A percentile compares a stretch with the other conserved stretches of the same genome.
Conservation (phyloP, 257 asterid genomes). For the Mentha longifolia region DNA sequence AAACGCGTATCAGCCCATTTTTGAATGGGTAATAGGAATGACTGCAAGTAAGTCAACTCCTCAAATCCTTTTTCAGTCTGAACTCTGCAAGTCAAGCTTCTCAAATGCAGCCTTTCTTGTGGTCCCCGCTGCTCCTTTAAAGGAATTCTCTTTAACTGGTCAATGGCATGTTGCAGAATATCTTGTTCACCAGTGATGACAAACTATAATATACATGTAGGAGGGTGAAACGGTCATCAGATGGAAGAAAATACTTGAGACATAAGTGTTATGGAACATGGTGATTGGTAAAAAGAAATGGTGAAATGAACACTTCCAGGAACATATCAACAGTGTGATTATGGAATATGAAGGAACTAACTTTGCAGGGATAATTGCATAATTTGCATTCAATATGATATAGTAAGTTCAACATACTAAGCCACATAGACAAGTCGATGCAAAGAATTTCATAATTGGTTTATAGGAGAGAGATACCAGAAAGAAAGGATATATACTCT, state of each 20-base stretch:
- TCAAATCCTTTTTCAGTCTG: conserved; percentile 69
- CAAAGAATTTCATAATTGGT: too few relatives aligned
- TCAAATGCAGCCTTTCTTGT: conserved; percentile 90
- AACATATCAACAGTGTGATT: conserved; percentile 3
- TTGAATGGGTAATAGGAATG: conserved; percentile 80
- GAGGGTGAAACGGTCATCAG: too few relatives aligned
- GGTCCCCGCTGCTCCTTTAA: conserved; percentile 95
- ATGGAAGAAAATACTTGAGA: too few relatives aligned
- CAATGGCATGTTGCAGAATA: conserved; percentile 74
- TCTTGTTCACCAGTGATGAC: conserved; percentile 89
- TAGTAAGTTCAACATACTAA: background rate
- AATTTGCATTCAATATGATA: background rate
- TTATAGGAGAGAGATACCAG: too few relatives aligned
- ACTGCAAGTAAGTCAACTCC: conserved; percentile 84
- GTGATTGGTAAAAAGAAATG: too few relatives aligned
- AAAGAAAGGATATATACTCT: too few relatives aligned
- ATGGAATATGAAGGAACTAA: conserved; percentile 9
- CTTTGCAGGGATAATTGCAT: background rate
- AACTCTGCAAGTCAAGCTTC: conserved; percentile 80
- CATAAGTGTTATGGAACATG: too few relatives aligned
- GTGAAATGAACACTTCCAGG: too few relatives aligned
- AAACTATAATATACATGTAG: conserved; percentile 65
- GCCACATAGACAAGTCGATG: too few relatives aligned
- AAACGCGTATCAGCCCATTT: conserved; percentile 93
- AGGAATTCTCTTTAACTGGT: conserved; percentile 88